phyloP scores from a whole-genome alignment of 163 green algal species.

The Prototheca stagnorum region DNA sequence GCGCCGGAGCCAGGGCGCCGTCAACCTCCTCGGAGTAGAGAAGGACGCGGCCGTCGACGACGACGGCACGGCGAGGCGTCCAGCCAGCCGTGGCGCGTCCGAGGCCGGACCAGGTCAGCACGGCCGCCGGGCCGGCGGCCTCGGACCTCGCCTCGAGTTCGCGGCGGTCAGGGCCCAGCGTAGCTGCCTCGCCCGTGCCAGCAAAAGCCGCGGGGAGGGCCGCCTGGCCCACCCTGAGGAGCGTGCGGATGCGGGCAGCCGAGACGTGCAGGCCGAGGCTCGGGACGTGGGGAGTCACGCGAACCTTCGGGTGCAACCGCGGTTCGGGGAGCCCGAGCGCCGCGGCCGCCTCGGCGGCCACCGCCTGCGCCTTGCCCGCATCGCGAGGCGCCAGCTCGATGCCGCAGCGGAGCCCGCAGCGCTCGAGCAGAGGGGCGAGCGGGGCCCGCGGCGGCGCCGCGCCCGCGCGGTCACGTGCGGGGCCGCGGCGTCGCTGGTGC shows the following conservation, averaged over 20 bases:
- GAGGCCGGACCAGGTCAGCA: background rate
- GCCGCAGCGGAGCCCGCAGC: slow-evolving; percentile 35
- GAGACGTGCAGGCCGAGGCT: slow-evolving; percentile 48
- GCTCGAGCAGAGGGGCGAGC: slow-evolving; percentile 50
- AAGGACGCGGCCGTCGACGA: background rate
- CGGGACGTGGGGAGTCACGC: slow-evolving; percentile 37
- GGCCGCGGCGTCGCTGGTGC: too few relatives aligned
- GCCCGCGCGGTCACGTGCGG: too few relatives aligned
- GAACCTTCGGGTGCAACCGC: slow-evolving; percentile 31
- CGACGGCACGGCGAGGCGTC: background rate
- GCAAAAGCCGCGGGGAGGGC: slow-evolving; percentile 2
- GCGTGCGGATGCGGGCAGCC: slow-evolving; percentile 44
- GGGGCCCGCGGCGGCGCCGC: background rate
- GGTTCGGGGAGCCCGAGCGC: slow-evolving; percentile 34
- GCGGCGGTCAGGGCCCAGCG: too few relatives aligned
- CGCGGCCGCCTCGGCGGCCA: too few relatives aligned
- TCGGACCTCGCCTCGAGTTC: background rate
- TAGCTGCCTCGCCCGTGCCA: too few relatives aligned
- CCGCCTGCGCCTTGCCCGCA: too few relatives aligned
- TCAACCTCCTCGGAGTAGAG: background rate
- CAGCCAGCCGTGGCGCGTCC: background rate
- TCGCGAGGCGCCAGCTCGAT: slow-evolving; percentile 41
- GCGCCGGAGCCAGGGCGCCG: too few relatives aligned
- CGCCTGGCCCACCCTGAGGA: slow-evolving; percentile 49
- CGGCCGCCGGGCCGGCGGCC: background rate